phyloP scores from a whole-genome alignment of 352 stramenopile genomes.

The Phytophthora rubi region DNA sequence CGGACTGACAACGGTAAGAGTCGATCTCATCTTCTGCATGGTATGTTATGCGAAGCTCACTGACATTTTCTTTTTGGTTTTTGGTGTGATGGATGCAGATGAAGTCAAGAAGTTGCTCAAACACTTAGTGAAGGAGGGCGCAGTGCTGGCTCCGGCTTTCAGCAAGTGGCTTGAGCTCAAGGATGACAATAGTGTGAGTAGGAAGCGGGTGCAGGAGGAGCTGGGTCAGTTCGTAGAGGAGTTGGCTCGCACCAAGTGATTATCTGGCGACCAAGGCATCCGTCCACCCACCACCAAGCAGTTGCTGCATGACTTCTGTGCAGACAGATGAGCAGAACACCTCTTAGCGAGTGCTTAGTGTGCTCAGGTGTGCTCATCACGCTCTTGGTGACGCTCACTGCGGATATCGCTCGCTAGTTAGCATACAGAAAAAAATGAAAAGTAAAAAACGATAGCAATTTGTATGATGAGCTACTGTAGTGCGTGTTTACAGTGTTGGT shows the following conservation, averaged over 20 bases:
- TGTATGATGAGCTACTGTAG: neutral
- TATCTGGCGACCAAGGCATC: constrained; percentile 6
- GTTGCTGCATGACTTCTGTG: constrained; percentile 11
- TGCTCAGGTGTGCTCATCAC: constrained; percentile 21
- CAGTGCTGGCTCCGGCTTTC: constrained; percentile 54
- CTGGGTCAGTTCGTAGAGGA: constrained; percentile 80
- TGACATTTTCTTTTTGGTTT: constrained; percentile 23
- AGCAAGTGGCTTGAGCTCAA: constrained; percentile 79
- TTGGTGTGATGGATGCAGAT: constrained; percentile 36
- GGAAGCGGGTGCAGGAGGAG: constrained; percentile 70
- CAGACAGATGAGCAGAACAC: constrained; percentile 9
- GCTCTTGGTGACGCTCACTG: constrained; percentile 10
- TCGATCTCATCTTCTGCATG: neutral
- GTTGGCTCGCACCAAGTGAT: constrained; percentile 73
- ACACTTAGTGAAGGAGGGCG: constrained; percentile 74
- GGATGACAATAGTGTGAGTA: constrained; percentile 75
- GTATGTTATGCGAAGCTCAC: neutral
- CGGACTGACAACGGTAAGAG: constrained; percentile 54
- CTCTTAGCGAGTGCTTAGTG: constrained; percentile 29
- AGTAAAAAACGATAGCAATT: constrained; percentile 8
- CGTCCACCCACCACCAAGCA: constrained; percentile 11
- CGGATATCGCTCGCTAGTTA: constrained; percentile 32
- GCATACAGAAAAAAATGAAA: constrained; percentile 31
- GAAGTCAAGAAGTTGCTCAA: constrained; percentile 71
- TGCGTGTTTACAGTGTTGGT: constrained; percentile 1